Percentiles rank a stretch among this genome's conserved stretches.
Evolutionary conservation across 164 flowering plant species (phyloP).

Genomic region (Amborella trichopoda): DNA sequence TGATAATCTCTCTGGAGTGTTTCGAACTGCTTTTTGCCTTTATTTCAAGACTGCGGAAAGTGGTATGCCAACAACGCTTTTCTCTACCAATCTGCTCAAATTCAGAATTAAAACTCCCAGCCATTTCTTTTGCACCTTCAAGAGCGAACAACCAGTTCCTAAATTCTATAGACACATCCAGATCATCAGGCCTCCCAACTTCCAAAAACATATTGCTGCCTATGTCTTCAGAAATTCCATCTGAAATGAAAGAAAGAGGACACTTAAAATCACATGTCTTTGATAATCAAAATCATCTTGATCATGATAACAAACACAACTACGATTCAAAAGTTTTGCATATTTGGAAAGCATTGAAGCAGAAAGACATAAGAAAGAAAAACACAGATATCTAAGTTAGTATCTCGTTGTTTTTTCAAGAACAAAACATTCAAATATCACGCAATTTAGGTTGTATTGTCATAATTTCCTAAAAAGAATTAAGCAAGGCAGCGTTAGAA

Average conservation of each 20-base stretch:
- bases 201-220: slow-evolving; percentile 29
- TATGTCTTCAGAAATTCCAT: slow-evolving; percentile 32
- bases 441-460: no score
- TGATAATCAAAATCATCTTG: neutral
- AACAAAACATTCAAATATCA: no score
- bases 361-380: neutral
- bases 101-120: slow-evolving; percentile 39
- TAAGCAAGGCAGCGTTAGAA: no score
- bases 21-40: slow-evolving; percentile 58
- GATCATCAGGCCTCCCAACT: slow-evolving; percentile 75
- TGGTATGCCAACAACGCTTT: slow-evolving; percentile 86
- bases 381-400: no score
- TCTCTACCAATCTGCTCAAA: slow-evolving; percentile 33
- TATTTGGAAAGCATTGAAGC: no score
- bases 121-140: slow-evolving; percentile 70
- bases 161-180: slow-evolving; percentile 71
- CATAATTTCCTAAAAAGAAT: no score
- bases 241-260: slow-evolving; percentile 17
- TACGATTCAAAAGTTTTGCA: no score
- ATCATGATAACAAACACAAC: no score
- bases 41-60: slow-evolving; percentile 50
- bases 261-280: neutral
- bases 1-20: slow-evolving; percentile 15
- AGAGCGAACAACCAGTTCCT: slow-evolving; percentile 94
- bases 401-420: no score